Conservation (phyloP, 768 basidiomycete species). For the Kwoniella sp. region DNA sequence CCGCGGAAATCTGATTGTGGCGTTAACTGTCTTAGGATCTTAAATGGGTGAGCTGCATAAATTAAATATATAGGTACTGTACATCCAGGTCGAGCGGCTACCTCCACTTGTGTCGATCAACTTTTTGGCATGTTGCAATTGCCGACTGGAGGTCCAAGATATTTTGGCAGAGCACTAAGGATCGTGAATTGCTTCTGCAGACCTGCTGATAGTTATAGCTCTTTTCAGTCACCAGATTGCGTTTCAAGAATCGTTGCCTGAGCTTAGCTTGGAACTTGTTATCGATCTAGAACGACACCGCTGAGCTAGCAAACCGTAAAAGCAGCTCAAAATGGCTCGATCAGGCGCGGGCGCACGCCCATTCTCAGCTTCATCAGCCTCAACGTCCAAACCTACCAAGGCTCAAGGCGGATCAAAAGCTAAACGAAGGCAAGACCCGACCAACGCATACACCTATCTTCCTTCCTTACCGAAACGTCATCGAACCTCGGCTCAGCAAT, state of each 20-base stretch:
- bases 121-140: slow-evolving; percentile 11
- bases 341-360: slow-evolving; percentile 12
- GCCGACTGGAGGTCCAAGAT: too few species aligned
- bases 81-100: background rate
- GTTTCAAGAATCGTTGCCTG: too few species aligned
- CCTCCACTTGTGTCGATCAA: slow-evolving; percentile 19
- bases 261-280: too few species aligned
- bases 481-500: slow-evolving; percentile 37
- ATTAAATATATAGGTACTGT: too few species aligned
- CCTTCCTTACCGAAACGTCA: slow-evolving; percentile 45
- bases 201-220: too few species aligned
- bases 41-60: slow-evolving; percentile 1
- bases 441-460: slow-evolving; percentile 46
- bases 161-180: background rate
- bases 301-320: too few species aligned
- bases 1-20: background rate
- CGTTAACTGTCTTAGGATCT: background rate
- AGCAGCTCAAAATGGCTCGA: slow-evolving; percentile 29
- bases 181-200: too few species aligned
- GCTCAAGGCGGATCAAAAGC: slow-evolving; percentile 12
- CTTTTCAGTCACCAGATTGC: too few species aligned
- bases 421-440: slow-evolving; percentile 24
- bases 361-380: slow-evolving; percentile 28
- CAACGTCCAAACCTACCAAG: slow-evolving; percentile 6
- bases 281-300: too few species aligned